phyloP scores from a whole-genome alignment of 1,284 basidiomycete species.

The Mycena citricolor region DNA sequence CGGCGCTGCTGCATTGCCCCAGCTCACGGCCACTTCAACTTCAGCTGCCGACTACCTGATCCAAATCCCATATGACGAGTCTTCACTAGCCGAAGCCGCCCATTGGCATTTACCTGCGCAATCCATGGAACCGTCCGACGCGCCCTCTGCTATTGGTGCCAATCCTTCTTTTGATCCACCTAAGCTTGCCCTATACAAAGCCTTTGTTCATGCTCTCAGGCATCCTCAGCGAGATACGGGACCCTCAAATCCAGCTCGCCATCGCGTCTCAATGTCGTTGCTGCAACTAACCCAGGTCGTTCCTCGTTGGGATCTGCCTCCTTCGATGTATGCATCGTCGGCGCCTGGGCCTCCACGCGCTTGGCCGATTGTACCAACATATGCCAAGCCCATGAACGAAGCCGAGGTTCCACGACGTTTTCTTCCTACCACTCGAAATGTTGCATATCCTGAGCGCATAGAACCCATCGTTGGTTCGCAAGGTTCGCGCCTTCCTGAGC shows the following conservation, averaged over 20 bases:
- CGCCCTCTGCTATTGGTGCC: conserved; percentile 24
- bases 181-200: conserved; percentile 63
- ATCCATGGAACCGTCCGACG: conserved; percentile 28
- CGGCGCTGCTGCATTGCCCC: conserved; percentile 29
- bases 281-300: conserved; percentile 52
- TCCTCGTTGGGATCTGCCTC: conserved; percentile 66
- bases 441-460: conserved; percentile 53
- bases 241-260: conserved; percentile 47
- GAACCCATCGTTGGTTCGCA: conserved; percentile 53
- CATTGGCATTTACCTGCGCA: conserved; percentile 67
- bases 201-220: conserved; percentile 72
- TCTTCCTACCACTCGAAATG: conserved; percentile 51
- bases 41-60: conserved; percentile 64
- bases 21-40: conserved; percentile 45
- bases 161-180: no score
- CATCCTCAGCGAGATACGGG: conserved; percentile 42
- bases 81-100: conserved; percentile 56
- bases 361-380: conserved; percentile 53
- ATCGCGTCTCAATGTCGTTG: conserved; percentile 68
- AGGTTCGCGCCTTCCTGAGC: conserved; percentile 11
- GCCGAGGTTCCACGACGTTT: conserved; percentile 36
- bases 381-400: conserved; percentile 47
- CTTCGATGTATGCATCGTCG: conserved; percentile 58
- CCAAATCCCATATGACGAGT: conserved; percentile 67
- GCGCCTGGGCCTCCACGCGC: conserved; percentile 59